Evolutionary conservation across 345 rosid species (phyloP), one percentile per base, ranked within the genome.

Genomic region (Triadica sebifera): DNA sequence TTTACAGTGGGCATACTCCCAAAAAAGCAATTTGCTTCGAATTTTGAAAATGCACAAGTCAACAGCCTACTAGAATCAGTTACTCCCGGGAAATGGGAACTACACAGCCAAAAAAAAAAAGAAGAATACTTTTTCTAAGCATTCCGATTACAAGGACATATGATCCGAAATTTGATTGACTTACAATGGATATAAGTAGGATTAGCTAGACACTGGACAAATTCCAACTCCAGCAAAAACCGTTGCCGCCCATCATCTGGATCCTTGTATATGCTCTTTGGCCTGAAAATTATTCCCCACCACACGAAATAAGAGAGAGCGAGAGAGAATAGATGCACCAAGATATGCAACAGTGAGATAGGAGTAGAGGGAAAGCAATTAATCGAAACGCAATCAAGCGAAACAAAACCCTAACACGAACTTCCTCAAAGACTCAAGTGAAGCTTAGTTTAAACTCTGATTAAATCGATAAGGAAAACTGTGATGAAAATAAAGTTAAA

Each of bases 121-220:
- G 59, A 4, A 4, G 5, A 43, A 43, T 7, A 43, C n/a, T 51
- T 16, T 51, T 51, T 6, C 59, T 22, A 55, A 37, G 65, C 65
- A 16, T 34, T 7, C 1, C 39, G 46, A 61, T 37, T 60, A 34
- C 6, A 17, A 12, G 43, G 65, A 8, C 6, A 39, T 17, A 19
- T 16, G 19, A 34, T 5, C n/a, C 16, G 6, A n/a, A 59, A 74
- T 50, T 49, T 16, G 0, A 59, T 19, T n/a, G 68, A 79, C 90
- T 66, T 81, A 93, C 99, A 51, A 51, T 51, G 19, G 56, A 51
- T 13, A 51, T 51, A 17, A 13, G 56, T 51, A 13, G 56, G 56
- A 51, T 51, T 51, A 51, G 56, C 56, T 12, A 51, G 16, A 51
- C 56, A 51, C 19, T 51, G n/a, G n/a, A 51, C 56, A 51, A 51